Evolutionary conservation across 225 moss, liverwort and hornwort genomes (phyloP), one percentile per base, ranked within the genome.

Genomic region (Bryum argenteum): DNA sequence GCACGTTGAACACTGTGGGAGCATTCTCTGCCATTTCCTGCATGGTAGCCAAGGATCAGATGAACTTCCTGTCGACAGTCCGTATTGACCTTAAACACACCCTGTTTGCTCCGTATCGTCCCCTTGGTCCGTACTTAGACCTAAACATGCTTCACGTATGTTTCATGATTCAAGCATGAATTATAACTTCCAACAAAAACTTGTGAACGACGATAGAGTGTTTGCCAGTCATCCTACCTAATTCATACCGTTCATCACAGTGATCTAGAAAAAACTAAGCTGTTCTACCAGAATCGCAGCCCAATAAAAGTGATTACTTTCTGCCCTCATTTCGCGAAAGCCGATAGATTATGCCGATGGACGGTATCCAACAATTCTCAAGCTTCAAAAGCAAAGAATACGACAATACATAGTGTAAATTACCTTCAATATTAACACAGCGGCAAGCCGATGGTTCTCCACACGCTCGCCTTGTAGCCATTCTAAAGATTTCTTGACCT

Each of bases 21-120:
- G 97, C 97, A 81, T 98, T 89, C 85, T 84, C 85, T 33, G 97
- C 97, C 97, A 98, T 98, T 86, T 98, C 97, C 94, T 97, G 93
- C 76, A 74, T 43, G 11, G 19, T 61, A 40, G 18, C 20, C 63
- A 64, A 66, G 63, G 44, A 71, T 54, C 69, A 72, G 55, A 63
- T 37, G 47, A 42, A 54, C 33, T 66, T 60, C 75, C 68, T 45
- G 39, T 20, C 67, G 38, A 61, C 67, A 67, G 52, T 51, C 18
- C 12, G 44, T 14, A 47, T 39, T 70, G 11, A 67, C 37, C 65
- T 11, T 62, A 68, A 15, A 56, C 61, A 67, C 33, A 67, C 18
- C 61, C 37, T 48, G 17, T 48, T 11, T 17, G 16, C 15, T 17
- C 48, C 48, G 64, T 12, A 19, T 61, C 45, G 8, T 11, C 44